Evolutionary conservation across 2,329 filamentous ascomycete genomes (phyloP), one percentile per base, ranked within the genome.

Genomic region (Exophiala sp.): DNA sequence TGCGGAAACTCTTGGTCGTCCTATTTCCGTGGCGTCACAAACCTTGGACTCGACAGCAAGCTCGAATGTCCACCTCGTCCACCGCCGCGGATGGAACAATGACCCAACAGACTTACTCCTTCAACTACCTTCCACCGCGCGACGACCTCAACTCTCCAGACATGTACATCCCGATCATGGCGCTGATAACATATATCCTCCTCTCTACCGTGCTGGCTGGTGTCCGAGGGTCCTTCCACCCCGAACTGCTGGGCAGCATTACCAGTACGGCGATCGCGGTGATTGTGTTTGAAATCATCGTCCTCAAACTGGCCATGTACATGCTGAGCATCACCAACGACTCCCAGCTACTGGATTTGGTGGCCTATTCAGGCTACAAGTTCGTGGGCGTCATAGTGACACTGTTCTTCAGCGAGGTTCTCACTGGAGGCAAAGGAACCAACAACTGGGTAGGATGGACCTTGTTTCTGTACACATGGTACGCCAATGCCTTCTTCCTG

Each of bases 111-210:
- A 67, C 73, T 59, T 73, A 74, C 57, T 71, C 68, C 23, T 73
- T 71, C 49, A 72, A 70, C 65, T 98, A 93, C 70, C 78, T 96
- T 6, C 88, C 93, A 3, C 93, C 93, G 1, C 80, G 93, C 58
- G 91, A 98, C 68, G 93, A 98, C 65, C 77, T 97, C 69, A 98
- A 98, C 71, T 94, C 88, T 58, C 93, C 94, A 13, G 93, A 98
- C 71, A 97, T 98, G 90, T 98, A 98, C 73, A 98, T 98, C 62
- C 90, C 90, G 52, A 85, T 94, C 64, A 98, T 98, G 93, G 91
- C 93, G 1, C 76, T 98, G 46, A 89, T 97, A 40, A 98, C 93
- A 19, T 98, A 98, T 69, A 95, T 98, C 58, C 83, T 98, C 27
- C 79, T 98, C 9, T 94, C 88, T 3, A 93, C 91, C 1, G 77